Evolutionary conservation across 768 basidiomycete genomes (phyloP), one percentile per base, ranked within the genome.

Genomic region (Lactarius pseudohatsudake): DNA sequence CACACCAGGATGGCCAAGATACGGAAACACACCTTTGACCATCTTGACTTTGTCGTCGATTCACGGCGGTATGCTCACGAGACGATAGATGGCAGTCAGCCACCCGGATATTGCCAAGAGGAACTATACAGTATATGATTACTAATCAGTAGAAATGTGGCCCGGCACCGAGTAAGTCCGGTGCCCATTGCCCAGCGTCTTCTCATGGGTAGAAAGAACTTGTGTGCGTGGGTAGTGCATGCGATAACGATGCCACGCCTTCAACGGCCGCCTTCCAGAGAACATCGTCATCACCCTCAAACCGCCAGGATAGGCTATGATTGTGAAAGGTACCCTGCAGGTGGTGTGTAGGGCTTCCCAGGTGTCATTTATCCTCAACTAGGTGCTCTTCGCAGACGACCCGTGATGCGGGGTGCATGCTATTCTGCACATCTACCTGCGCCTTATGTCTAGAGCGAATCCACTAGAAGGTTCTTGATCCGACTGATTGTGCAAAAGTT

Each of bases 51-150:
- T 60, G 57, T 61, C 57, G 65, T 59, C 55, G 63, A 6, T 26
- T 53, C n/a, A 34, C 64, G 63, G 47, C 28, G 61, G 68, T 47
- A 65, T 66, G 40, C 57, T 72, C 53, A 57, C 68, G 54, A 59
- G 61, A 38, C 55, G 53, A 56, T 54, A 34, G 36, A 20, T 32
- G 56, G 56, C 32, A 18, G 18, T 18, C 67, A 74, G 74, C 74
- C 73, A 74, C 73, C 60, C 74, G 75, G 75, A 38, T 13, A 11
- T 41, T 61, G 59, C 75, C 75, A 72, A 63, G 20, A 30, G 36
- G n/a, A 67, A 65, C 72, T 74, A 58, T 72, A 74, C 62, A 74
- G 73, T 47, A 62, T 20, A 66, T 60, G 30, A 28, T 20, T 57
- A 36, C 50, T 53, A 53, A 53, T 26, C 50, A 53, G 13, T 3